phyloP scores from a whole-genome alignment of 2,329 filamentous ascomycete species.

The Colletotrichum nymphaeae region DNA sequence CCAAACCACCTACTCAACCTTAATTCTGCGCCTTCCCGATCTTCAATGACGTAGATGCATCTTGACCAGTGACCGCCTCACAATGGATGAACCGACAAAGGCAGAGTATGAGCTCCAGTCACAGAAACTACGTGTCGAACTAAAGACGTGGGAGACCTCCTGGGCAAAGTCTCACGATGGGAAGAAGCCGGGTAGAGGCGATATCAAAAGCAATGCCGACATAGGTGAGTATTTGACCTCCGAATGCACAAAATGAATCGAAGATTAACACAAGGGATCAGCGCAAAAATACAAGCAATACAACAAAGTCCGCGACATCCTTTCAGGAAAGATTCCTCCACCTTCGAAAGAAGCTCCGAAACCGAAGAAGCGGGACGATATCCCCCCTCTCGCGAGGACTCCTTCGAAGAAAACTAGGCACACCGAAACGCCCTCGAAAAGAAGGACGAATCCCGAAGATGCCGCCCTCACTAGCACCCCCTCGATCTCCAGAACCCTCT shows the following conservation, averaged over 20 bases:
- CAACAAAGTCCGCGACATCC: constrained; percentile 70
- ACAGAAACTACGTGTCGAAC: constrained; percentile 70
- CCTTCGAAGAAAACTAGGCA: constrained; percentile 64
- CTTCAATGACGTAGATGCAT: constrained; percentile 24
- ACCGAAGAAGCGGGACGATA: constrained; percentile 55
- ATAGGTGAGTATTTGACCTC: constrained; percentile 66
- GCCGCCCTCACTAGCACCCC: constrained; percentile 64
- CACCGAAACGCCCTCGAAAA: constrained; percentile 59
- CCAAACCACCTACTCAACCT: not conserved
- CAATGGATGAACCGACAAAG: constrained; percentile 60
- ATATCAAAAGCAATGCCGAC: constrained; percentile 78
- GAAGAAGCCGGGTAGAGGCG: constrained; percentile 76
- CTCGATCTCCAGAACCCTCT: constrained; percentile 67
- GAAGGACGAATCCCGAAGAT: constrained; percentile 46
- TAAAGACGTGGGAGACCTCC: constrained; percentile 80
- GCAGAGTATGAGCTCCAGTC: constrained; percentile 61
- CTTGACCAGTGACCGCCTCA: not conserved
- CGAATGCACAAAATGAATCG: not conserved
- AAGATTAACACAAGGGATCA: constrained; percentile 43
- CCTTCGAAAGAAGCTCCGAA: constrained; percentile 51
- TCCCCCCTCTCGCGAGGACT: constrained; percentile 52
- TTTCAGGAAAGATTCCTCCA: constrained; percentile 63
- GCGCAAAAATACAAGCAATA: constrained; percentile 83
- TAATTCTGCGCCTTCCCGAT: not conserved
- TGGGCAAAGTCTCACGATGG: constrained; percentile 73